Conservation (phyloP, 179 eudicot species). For the Silene vulgaris region DNA sequence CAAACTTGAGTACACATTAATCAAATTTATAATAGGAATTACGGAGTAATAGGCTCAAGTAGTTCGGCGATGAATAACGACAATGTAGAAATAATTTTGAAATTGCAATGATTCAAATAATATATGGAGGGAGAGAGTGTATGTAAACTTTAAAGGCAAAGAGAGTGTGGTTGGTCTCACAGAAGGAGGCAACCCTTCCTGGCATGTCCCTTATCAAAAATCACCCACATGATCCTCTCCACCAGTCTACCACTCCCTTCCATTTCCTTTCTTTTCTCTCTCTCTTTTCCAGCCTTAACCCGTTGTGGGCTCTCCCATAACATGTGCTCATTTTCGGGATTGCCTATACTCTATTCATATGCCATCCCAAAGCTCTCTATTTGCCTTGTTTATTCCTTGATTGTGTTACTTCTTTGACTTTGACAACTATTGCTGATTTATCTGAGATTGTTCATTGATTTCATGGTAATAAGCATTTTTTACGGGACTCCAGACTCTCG, state of each 20-base stretch:
- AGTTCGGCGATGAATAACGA: not conserved
- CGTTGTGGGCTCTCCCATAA: slow-evolving; percentile 15
- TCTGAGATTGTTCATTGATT: not conserved
- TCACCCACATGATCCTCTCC: slow-evolving; percentile 25
- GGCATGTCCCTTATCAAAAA: slow-evolving; percentile 28
- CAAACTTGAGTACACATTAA: slow-evolving; percentile 14
- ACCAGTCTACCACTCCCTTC: slow-evolving; percentile 7
- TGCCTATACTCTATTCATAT: slow-evolving; percentile 10
- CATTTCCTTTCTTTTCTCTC: not conserved
- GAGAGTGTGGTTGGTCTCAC: slow-evolving; percentile 23
- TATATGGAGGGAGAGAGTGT: slow-evolving; percentile 10
- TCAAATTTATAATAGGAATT: not conserved
- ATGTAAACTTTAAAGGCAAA: slow-evolving; percentile 3
- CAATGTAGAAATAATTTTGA: not conserved
- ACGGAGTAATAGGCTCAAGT: not conserved
- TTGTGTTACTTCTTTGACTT: not conserved
- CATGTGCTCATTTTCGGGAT: slow-evolving; percentile 29
- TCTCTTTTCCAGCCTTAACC: not conserved
- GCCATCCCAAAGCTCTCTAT: slow-evolving; percentile 10
- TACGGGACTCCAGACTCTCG: not conserved
- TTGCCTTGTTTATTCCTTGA: not conserved
- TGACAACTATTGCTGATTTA: not conserved
- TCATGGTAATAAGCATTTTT: not conserved
- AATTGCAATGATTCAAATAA: not conserved
- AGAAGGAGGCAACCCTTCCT: slow-evolving; percentile 21